Base-by-base conservation (phyloP, 2,329 filamentous ascomycete genomes). In the Daldinia eschscholtzii region DNA sequence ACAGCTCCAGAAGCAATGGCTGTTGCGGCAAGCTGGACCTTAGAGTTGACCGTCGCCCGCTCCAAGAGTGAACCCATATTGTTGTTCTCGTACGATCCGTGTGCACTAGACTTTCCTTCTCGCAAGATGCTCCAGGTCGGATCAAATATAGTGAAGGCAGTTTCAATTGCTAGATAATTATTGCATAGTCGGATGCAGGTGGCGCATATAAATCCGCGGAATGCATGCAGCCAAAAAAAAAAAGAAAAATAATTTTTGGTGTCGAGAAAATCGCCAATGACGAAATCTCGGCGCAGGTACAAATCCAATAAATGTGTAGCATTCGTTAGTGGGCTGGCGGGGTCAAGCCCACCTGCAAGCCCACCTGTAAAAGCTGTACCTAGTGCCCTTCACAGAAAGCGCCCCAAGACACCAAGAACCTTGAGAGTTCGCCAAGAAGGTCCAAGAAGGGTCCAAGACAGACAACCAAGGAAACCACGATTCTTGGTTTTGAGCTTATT, bases 1-100 rank as follows among this genome's bases (percentile, higher is more conserved):
- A 88, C 82, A 7, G 85, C 86, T 18, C 88, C 89, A 0, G 89
- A 91, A 13, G 88, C 81, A 23, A 93, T 83, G 1, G 93, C 93
- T 0, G 92, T 93, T 2, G 90, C 87, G 18, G 89, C 86, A 39
- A 96, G 83, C 78, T 94, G 92, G 46, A 86, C 77, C 28, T 83
- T 83, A 37, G 84, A 80, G 73, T 80, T 85, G 42, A 81, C 79
- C 44, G 84, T 75, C 4, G 81, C 79, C 60, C 83, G 81, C 46
- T 82, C 78, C 30, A 86, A 62, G 39, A 85, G 80, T 33, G 83
- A 83, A 23, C 20, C 39, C 63, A 39, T 66, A 64, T 71, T 70
- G 9, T 18, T 39, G 44, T 6, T 58, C 23, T 28, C 44, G 15
- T 57, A 18, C 13, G 37, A 12, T 26, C 10, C 37, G 35, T 37